Percentiles rank a stretch among this genome's conserved stretches.
Evolutionary conservation across 257 asterid species (phyloP).

Genomic region (Ilex aquifolium): DNA sequence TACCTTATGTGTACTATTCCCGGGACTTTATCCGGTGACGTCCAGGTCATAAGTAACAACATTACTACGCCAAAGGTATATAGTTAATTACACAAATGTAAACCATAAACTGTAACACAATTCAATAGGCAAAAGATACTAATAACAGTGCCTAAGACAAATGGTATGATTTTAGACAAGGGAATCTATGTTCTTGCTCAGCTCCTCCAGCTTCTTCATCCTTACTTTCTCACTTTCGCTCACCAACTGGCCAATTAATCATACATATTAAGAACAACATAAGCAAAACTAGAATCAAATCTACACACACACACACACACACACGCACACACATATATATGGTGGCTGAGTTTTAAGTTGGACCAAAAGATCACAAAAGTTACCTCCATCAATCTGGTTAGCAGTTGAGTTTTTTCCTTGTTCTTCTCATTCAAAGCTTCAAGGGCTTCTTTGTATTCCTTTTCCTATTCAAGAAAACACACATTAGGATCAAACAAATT

Average conservation of each 20-base stretch:
- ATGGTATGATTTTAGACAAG: too few relatives aligned
- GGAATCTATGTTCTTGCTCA: neutral
- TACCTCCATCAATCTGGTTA: conserved; percentile 79
- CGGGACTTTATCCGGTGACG: too few relatives aligned
- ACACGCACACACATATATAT: too few relatives aligned
- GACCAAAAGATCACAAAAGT: conserved; percentile 1
- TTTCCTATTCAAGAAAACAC: conserved; percentile 40
- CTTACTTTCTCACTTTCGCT: neutral
- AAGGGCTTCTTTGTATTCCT: conserved; percentile 72
- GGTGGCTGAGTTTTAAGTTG: neutral
- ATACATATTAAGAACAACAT: neutral
- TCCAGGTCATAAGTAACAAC: too few relatives aligned
- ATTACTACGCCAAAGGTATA: too few relatives aligned
- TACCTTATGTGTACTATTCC: too few relatives aligned
- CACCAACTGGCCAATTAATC: conserved; percentile 34
- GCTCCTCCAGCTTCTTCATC: neutral
- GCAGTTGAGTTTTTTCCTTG: conserved; percentile 69
- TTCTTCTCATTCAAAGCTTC: conserved; percentile 76
- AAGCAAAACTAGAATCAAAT: neutral
- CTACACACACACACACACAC: neutral
- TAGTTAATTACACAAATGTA: too few relatives aligned
- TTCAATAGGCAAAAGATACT: neutral
- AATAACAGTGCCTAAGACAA: too few relatives aligned
- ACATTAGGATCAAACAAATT: neutral
- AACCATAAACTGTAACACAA: too few relatives aligned